A percentile compares a stretch with the other conserved stretches of the same genome.
Conservation (phyloP, 2,329 filamentous ascomycete genomes). For the Xylaria sp. region DNA sequence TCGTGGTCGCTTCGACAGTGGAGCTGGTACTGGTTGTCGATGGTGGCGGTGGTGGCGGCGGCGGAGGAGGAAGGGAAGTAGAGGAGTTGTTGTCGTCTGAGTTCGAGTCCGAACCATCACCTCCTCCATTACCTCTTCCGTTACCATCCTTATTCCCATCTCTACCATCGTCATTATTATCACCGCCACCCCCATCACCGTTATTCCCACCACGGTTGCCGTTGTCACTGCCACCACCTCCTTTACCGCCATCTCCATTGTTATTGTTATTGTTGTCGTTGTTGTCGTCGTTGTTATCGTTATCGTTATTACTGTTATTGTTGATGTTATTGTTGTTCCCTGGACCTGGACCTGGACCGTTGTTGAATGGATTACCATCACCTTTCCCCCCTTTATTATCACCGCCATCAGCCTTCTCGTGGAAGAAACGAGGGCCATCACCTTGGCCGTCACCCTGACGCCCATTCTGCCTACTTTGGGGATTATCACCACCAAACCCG, state of each 20-base stretch:
- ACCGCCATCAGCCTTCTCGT: not conserved
- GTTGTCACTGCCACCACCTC: not conserved
- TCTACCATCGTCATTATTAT: not conserved
- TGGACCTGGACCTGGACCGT: too few relatives aligned
- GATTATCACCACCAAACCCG: conserved; percentile 1
- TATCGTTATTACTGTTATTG: not conserved
- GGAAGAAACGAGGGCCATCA: conserved; percentile 9
- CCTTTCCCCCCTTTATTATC: not conserved
- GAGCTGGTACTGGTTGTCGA: not conserved
- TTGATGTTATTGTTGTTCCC: too few relatives aligned
- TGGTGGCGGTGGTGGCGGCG: conserved; percentile 5
- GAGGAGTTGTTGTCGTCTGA: not conserved
- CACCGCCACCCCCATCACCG: not conserved
- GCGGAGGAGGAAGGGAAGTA: conserved; percentile 3
- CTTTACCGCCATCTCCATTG: not conserved
- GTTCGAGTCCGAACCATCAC: conserved; percentile 3
- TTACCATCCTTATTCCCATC: not conserved
- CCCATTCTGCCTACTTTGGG: conserved; percentile 10
- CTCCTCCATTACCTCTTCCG: not conserved
- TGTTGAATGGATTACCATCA: not conserved
- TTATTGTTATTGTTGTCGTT: not conserved
- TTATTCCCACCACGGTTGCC: not conserved
- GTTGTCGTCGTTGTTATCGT: too few relatives aligned
- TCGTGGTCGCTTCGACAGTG: not conserved
- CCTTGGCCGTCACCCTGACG: not conserved